Conservation (phyloP, 805 yeast genomes). For the Blastobotrys americana region DNA sequence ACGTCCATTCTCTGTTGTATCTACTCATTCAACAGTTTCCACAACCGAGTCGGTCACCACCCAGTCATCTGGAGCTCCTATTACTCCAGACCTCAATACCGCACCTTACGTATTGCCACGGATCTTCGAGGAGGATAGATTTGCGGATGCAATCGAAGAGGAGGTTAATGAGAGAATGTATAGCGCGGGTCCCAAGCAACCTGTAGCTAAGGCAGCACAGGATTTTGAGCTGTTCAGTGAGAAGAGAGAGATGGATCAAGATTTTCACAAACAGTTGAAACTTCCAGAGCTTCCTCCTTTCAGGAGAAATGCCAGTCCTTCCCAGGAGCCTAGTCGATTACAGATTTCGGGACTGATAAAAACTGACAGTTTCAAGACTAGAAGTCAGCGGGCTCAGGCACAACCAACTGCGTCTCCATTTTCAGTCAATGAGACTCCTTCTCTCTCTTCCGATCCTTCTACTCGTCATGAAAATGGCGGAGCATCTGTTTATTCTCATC, state of each 20-base stretch:
- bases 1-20: constrained; percentile 2
- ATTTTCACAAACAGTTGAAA: neutral
- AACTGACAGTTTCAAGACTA: constrained; percentile 19
- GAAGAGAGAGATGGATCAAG: constrained; percentile 1
- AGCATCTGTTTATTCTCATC: neutral
- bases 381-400: constrained; percentile 5
- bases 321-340: constrained; percentile 12
- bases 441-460: neutral
- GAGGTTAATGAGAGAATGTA: constrained; percentile 24
- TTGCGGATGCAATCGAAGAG: constrained; percentile 34
- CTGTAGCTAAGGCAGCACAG: constrained; percentile 1
- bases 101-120: constrained; percentile 29
- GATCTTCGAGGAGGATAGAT: constrained; percentile 35
- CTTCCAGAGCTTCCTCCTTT: neutral
- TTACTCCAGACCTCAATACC: constrained; percentile 1
- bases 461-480: neutral
- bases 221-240: constrained; percentile 1
- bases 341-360: constrained; percentile 20
- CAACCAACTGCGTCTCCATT: neutral
- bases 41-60: constrained; percentile 1
- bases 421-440: neutral
- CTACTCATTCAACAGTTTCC: constrained; percentile 3
- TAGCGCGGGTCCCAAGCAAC: constrained; percentile 3
- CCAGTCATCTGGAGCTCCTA: neutral
- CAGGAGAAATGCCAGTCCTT: neutral